Evolutionary conservation across 176 grass and related monocot genomes (phyloP).

Genomic region (Areca catechu): DNA sequence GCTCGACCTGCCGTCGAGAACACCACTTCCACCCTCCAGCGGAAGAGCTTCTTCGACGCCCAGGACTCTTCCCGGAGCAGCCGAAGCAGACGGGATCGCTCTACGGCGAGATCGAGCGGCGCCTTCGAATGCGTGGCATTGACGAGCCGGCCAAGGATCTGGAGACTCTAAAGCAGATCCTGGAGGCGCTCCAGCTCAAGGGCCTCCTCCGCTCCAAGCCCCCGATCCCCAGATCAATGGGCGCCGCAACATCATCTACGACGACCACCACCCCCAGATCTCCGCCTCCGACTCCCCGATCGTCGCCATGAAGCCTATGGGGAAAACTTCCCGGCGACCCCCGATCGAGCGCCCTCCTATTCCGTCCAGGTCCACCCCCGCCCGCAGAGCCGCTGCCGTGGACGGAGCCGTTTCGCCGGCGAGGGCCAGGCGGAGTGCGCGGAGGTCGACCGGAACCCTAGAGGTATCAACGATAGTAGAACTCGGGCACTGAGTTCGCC

Average conservation of each 20-base stretch:
- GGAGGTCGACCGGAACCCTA: constrained; percentile 18
- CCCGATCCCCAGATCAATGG: background rate
- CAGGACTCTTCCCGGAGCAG: constrained; percentile 76
- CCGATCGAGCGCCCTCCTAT: background rate
- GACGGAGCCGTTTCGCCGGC: constrained; percentile 1
- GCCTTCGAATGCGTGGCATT: constrained; percentile 78
- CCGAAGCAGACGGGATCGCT: constrained; percentile 34
- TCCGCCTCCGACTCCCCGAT: constrained; percentile 30
- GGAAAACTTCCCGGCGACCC: constrained; percentile 15
- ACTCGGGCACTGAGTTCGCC: constrained; percentile 25
- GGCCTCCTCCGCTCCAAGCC: constrained; percentile 48
- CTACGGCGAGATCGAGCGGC: constrained; percentile 83
- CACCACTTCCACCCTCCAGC: constrained; percentile 19
- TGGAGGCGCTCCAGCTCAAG: constrained; percentile 86
- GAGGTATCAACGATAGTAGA: constrained; percentile 4
- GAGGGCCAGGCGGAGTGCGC: constrained; percentile 2
- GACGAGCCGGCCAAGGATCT: constrained; percentile 59
- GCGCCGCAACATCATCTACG: constrained; percentile 18
- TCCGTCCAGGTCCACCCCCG: background rate
- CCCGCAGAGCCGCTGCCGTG: background rate
- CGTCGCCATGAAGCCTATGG: constrained; percentile 51
- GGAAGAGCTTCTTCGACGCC: constrained; percentile 61
- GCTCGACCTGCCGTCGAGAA: background rate
- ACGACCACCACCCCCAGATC: background rate
- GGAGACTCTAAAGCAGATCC: constrained; percentile 85